Base-by-base conservation (phyloP, 371 early-diverging fungal species). In the Mortierella sp. region DNA sequence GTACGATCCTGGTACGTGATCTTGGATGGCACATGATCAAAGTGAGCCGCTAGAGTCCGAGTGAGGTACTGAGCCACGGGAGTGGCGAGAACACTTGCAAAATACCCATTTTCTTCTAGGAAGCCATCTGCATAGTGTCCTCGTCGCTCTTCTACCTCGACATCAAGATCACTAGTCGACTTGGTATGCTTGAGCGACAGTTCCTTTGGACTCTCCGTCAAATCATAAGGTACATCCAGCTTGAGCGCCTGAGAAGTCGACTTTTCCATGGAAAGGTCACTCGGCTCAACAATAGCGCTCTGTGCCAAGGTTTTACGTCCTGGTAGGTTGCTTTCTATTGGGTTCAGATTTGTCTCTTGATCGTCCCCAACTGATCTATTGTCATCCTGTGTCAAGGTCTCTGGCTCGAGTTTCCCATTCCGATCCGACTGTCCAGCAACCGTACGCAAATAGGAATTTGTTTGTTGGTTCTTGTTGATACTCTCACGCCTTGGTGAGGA, bases 1-100 rank as follows among this genome's bases (percentile, higher is more conserved):
- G 80, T 79, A n/a, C 57, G 66, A 52, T 79, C 80, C 51, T 79
- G 80, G 51, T 79, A 73, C 1, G 61, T 51, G 12, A 72, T 48
- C 18, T 57, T 61, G 30, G 69, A 79, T 0, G 70, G 62, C 14
- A 50, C 45, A 16, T 79, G 80, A 7, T 79, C 80, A 47, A 73
- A 79, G 43, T 79, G 80, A 0, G 70, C 66, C 0, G 80, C 70
- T 46, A 70, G 19, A 6, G 62, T 52, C 2, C 19, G 70, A 14
- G 16, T 62, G 37, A 37, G 37, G 37, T 37, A 37, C 37, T 37
- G 37, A 9, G 37, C 37, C 37, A 37, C 9, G 3, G 37, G 37
- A 9, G 37, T 37, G 5, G 37, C 37, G 9, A 37, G 3, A 37
- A 37, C 37, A 37, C 37, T 37, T 9, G 5, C 37, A 37, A 37